Conservation (phyloP, 208 protist species). For the Angomonas deanei region DNA sequence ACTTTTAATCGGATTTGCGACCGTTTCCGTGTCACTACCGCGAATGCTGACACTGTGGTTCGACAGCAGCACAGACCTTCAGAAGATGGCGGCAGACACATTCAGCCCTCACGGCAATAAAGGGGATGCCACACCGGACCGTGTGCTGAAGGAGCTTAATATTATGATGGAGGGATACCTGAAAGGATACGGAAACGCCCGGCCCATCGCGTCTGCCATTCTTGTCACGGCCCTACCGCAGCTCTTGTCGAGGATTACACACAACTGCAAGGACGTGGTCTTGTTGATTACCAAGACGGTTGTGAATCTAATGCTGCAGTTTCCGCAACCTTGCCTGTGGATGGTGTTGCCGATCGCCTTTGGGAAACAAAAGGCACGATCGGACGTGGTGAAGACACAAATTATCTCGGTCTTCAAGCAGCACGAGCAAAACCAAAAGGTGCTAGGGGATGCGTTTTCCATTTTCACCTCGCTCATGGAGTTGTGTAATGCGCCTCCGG, state of each 20-base stretch:
- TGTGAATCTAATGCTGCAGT: conserved; percentile 50
- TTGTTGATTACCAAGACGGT: conserved; percentile 57
- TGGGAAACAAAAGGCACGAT: conserved; percentile 37
- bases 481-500: conserved; percentile 61
- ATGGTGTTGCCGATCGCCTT: conserved; percentile 72
- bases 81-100: conserved; percentile 3
- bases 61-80: conserved; percentile 50
- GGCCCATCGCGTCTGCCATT: conserved; percentile 35
- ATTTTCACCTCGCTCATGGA: conserved; percentile 72
- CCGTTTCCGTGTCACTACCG: conserved; percentile 90
- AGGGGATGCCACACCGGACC: too few relatives aligned
- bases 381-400: conserved; percentile 29
- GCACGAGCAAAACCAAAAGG: conserved; percentile 16
- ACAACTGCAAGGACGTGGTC: conserved; percentile 47
- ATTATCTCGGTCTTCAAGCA: conserved; percentile 50
- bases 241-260: conserved; percentile 87
- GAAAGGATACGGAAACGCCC: conserved; percentile 12
- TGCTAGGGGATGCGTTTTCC: conserved; percentile 37
- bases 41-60: conserved; percentile 95
- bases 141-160: conserved; percentile 30
- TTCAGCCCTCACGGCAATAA: too few relatives aligned
- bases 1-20: conserved; percentile 72
- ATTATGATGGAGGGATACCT: conserved; percentile 17
- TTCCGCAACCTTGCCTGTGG: conserved; percentile 88
- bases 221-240: conserved; percentile 80